Conservation (phyloP, 345 rosid genomes). For the Rhodamnia argentea region DNA sequence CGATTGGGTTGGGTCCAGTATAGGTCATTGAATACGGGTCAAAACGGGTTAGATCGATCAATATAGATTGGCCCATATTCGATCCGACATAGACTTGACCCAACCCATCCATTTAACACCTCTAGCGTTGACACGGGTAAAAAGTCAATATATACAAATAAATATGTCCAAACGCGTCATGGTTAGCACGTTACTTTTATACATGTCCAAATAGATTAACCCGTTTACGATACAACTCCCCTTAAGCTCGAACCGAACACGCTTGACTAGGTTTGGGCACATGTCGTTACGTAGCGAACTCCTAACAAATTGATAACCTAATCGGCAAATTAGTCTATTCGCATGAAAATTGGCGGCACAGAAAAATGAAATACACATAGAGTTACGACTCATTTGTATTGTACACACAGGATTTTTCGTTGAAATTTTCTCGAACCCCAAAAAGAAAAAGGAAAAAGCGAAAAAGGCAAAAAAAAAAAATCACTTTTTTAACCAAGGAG, state of each 20-base stretch:
- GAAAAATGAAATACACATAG: neutral
- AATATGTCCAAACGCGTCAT: rapidly evolving
- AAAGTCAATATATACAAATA: neutral
- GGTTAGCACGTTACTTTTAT: neutral
- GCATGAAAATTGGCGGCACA: neutral
- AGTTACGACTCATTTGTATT: neutral
- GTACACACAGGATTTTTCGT: neutral
- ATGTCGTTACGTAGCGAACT: neutral
- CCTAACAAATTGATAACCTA: neutral
- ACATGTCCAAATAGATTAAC: neutral
- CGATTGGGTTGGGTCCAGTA: too few relatives aligned
- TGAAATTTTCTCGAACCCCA: neutral
- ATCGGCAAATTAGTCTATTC: neutral
- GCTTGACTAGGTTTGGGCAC: neutral
- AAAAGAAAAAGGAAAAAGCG: neutral
- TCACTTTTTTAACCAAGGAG: too few relatives aligned
- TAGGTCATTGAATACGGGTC: too few relatives aligned
- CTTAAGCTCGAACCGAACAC: neutral
- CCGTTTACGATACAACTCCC: neutral
- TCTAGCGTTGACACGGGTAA: neutral
- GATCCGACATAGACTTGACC: too few relatives aligned
- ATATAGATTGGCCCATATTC: too few relatives aligned
- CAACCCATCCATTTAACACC: too few relatives aligned
- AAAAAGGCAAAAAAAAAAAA: neutral
- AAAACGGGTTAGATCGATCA: too few relatives aligned